phyloP scores from a whole-genome alignment of 2,329 filamentous ascomycete genomes.

The Lasiodiplodia sp. region DNA sequence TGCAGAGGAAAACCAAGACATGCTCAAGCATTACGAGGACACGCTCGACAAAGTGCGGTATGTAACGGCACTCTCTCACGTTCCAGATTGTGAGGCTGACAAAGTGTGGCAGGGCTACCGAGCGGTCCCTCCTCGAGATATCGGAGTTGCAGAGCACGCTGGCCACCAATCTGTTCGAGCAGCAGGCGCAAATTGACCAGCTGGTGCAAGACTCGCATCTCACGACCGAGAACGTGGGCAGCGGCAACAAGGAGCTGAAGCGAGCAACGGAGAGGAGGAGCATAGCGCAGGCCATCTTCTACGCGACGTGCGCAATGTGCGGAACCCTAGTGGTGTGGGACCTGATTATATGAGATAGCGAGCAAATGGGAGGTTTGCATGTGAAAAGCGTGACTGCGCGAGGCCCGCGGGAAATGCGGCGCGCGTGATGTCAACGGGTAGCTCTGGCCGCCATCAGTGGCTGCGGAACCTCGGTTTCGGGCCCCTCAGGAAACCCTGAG shows the following conservation, averaged over 20 bases:
- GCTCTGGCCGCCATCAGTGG: not conserved
- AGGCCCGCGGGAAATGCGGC: not conserved
- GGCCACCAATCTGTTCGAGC: constrained; percentile 82
- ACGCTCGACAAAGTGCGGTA: constrained; percentile 94
- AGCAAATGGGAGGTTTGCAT: constrained; percentile 18
- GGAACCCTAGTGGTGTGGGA: constrained; percentile 58
- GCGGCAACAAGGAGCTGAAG: constrained; percentile 91
- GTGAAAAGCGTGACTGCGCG: constrained; percentile 26
- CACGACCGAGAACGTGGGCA: constrained; percentile 85
- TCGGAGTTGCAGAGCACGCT: constrained; percentile 90
- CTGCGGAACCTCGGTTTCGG: constrained; percentile 20
- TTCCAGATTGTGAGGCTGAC: not conserved
- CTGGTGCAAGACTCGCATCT: constrained; percentile 82
- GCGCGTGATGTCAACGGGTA: constrained; percentile 12
- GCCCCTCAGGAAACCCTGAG: constrained; percentile 21
- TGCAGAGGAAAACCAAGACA: constrained; percentile 88
- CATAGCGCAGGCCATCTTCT: constrained; percentile 59
- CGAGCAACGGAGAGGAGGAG: constrained; percentile 69
- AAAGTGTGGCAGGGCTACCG: constrained; percentile 71
- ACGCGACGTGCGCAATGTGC: constrained; percentile 55
- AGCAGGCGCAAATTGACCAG: constrained; percentile 88
- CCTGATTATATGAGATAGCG: constrained; percentile 51
- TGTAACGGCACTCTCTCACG: constrained; percentile 46
- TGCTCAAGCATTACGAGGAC: constrained; percentile 92
- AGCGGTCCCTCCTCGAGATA: constrained; percentile 91